A percentile compares a stretch with the other conserved stretches of the same genome.
phyloP scores from a whole-genome alignment of 148 eudicot genomes.

The Tetragonia tetragonoides region DNA sequence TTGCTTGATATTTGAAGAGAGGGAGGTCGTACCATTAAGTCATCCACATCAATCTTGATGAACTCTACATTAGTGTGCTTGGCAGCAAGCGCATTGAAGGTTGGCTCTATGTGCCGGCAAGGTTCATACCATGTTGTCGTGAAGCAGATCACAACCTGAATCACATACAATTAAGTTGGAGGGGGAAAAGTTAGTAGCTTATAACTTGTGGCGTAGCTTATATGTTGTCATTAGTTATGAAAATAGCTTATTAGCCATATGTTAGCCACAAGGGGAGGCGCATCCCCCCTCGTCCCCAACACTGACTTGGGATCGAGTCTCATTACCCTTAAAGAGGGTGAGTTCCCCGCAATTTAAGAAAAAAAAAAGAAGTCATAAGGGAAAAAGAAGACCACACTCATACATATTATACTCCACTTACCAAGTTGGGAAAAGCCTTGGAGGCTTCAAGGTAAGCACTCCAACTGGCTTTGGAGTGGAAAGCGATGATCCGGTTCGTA shows the following conservation, averaged over 20 bases:
- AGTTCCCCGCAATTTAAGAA: too few species aligned
- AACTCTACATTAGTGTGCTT: slow-evolving; percentile 55
- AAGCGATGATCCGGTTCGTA: background rate
- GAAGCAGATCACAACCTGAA: slow-evolving; percentile 37
- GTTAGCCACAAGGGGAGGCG: too few species aligned
- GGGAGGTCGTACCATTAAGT: slow-evolving; percentile 40
- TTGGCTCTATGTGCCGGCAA: slow-evolving; percentile 48
- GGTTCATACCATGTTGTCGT: slow-evolving; percentile 67
- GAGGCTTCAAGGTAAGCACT: background rate
- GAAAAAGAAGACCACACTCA: too few species aligned
- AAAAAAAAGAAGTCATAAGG: too few species aligned
- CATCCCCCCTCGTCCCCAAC: too few species aligned
- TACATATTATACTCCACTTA: background rate
- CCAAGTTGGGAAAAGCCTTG: background rate
- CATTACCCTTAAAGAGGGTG: too few species aligned
- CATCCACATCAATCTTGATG: slow-evolving; percentile 73
- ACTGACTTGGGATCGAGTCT: too few species aligned
- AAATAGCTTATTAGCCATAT: too few species aligned
- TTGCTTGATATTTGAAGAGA: too few species aligned
- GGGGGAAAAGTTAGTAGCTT: too few species aligned
- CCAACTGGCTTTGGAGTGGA: background rate
- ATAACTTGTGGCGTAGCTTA: too few species aligned
- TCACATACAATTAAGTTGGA: background rate
- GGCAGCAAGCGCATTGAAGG: slow-evolving; percentile 43
- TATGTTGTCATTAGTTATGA: too few species aligned